Evolutionary conservation across 805 yeast genomes (phyloP), one percentile per base, ranked within the genome.

Genomic region (Nakazawaea siamensis): DNA sequence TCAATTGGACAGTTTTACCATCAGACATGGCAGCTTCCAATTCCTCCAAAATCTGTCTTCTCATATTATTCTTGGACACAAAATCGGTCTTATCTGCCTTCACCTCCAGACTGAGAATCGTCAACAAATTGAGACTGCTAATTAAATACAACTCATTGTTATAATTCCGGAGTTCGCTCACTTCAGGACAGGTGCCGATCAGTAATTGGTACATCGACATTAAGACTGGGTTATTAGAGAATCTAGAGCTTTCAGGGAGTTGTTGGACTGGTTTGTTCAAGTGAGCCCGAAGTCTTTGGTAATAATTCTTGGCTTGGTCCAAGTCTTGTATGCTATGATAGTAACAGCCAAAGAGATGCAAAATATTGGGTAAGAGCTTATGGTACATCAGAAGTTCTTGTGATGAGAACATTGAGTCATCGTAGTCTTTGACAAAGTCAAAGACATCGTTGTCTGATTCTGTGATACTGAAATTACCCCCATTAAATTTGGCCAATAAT

Each of bases 331-430:
- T 43, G 12, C 49, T 39, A 33, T 70, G 76, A 40, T 55, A 51
- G 34, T 57, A 54, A 3, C 60, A 30, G 2, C 63, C 76, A 31
- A 60, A 56, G 14, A 69, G 39, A 39, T 63, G 67, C 19, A 55
- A 56, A 4, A 66, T 46, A 24, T 52, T 48, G 2, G 71, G 64
- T 4, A 64, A 39, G 15, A 68, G 38, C 18, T 50, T 48, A 31
- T 56, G 58, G 39, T 58, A 63, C 18, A 57, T 46, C n/a, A 51
- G 40, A 34, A 60, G 42, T 33, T 69, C 73, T 39, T 60, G 66
- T 2, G 54, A 52, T 2, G 64, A 53, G 34, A 63, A 61, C 16
- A 41, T 41, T 3, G 62, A 61, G 1, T 47, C 29, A 35, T 65
- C 62, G 40, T 62, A 66, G 14, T 48, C 50, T 16, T 40, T 36